Percentiles rank a stretch among this genome's conserved stretches.
Evolutionary conservation across 768 basidiomycete genomes (phyloP).

Genomic region (Suillus tomentosus): DNA sequence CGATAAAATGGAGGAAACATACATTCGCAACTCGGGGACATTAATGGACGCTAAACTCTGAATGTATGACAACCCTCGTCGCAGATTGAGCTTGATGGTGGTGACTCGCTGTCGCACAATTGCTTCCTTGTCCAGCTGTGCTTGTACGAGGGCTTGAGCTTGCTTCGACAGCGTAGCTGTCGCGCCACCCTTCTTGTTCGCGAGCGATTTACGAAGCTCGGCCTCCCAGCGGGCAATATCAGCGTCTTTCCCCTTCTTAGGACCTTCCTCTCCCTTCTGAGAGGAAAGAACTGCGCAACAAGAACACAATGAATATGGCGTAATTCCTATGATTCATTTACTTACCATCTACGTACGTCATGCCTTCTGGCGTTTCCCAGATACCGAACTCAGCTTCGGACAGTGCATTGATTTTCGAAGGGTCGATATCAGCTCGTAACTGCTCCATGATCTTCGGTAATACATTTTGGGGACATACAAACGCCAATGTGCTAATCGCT

Average conservation of each 20-base stretch:
- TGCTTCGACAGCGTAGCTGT: conserved; percentile 70
- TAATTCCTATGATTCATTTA: neutral
- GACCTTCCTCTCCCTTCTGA: conserved; percentile 51
- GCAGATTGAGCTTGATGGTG: conserved; percentile 52
- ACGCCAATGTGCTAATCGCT: conserved; percentile 74
- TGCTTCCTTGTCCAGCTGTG: conserved; percentile 81
- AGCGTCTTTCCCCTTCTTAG: conserved; percentile 80
- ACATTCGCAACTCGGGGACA: conserved; percentile 52
- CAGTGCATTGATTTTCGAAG: conserved; percentile 56
- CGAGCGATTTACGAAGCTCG: conserved; percentile 84
- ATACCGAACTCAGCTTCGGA: conserved; percentile 77
- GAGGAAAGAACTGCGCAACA: conserved; percentile 56
- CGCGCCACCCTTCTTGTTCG: conserved; percentile 69
- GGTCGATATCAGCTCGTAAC: conserved; percentile 64
- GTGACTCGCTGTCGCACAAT: conserved; percentile 63
- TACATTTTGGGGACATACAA: conserved; percentile 71
- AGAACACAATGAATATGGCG: conserved; percentile 1
- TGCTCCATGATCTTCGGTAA: conserved; percentile 74
- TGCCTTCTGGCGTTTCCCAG: conserved; percentile 86
- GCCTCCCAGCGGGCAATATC: conserved; percentile 95
- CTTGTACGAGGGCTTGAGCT: conserved; percentile 80
- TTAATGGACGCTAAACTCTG: conserved; percentile 57
- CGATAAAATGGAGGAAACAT: conserved; percentile 59
- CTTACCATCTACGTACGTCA: conserved; percentile 75
- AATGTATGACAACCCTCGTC: conserved; percentile 72